Conservation (phyloP, 768 basidiomycete species). For the Russula sp. region DNA sequence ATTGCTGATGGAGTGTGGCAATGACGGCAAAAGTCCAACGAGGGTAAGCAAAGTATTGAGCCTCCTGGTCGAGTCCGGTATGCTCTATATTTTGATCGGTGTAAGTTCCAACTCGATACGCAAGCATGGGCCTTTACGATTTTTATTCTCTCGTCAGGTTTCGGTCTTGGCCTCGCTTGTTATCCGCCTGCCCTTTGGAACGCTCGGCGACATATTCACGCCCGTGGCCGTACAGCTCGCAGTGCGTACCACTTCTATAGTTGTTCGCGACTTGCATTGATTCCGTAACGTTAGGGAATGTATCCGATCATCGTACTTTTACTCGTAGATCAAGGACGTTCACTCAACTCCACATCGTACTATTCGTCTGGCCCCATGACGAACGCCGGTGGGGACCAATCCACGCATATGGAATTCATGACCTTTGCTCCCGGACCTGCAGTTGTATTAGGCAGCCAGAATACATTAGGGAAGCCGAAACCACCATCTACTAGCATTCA, state of each 20-base stretch:
- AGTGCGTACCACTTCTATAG: background rate
- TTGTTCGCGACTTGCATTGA: background rate
- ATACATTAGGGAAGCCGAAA: background rate
- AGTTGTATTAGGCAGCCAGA: background rate
- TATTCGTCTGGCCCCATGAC: background rate
- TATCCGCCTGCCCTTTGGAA: background rate
- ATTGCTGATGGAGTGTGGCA: background rate
- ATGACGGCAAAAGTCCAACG: background rate
- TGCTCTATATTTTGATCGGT: conserved; percentile 2
- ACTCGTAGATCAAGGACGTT: background rate
- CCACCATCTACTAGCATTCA: background rate
- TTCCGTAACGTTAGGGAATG: background rate
- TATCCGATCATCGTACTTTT: conserved; percentile 6
- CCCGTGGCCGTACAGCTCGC: conserved; percentile 4
- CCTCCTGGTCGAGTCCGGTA: conserved; percentile 6
- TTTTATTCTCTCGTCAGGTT: background rate
- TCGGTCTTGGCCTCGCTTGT: background rate
- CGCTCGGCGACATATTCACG: background rate
- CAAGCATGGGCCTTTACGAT: background rate
- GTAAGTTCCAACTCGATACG: background rate
- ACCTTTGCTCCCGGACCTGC: background rate
- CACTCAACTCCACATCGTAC: background rate
- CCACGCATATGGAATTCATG: background rate
- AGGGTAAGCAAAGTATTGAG: background rate
- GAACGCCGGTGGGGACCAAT: background rate